Conservation (phyloP, 2,329 filamentous ascomycete genomes). For the Monosporascus ibericus region DNA sequence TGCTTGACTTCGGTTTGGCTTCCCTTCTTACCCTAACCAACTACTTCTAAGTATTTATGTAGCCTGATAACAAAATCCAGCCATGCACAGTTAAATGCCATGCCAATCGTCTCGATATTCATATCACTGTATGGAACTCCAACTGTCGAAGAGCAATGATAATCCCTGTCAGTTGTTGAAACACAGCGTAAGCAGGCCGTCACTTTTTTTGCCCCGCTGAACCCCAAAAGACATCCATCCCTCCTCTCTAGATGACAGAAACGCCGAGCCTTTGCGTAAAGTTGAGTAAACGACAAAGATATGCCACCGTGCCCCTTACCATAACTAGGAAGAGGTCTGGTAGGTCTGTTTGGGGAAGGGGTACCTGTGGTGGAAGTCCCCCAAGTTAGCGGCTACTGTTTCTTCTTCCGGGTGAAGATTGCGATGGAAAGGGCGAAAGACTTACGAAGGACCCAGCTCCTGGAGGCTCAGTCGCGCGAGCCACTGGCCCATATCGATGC, state of each 20-base stretch:
- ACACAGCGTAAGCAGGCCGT: conserved; percentile 12
- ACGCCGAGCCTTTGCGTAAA: conserved; percentile 25
- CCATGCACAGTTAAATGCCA: no score
- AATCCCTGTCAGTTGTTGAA: conserved; percentile 16
- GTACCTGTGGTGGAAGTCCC: conserved; percentile 47
- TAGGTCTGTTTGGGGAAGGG: conserved; percentile 79
- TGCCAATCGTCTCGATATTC: no score
- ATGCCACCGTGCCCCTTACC: neutral
- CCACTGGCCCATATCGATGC: conserved; percentile 93
- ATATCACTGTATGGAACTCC: no score
- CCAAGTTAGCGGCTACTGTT: conserved; percentile 6
- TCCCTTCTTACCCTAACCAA: no score
- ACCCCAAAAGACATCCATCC: neutral
- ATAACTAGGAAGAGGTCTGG: conserved; percentile 34
- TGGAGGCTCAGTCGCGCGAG: conserved; percentile 88
- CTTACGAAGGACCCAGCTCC: conserved; percentile 93
- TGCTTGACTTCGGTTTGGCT: no score
- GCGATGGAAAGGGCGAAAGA: conserved; percentile 23
- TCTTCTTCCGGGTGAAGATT: no score
- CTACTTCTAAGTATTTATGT: no score
- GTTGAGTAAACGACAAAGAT: conserved; percentile 29
- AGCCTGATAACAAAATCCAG: no score
- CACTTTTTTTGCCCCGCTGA: neutral
- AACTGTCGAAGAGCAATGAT: no score
- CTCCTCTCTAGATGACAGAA: neutral